phyloP scores from a whole-genome alignment of 305 asterid genomes.

The Nicotiana rustica region DNA sequence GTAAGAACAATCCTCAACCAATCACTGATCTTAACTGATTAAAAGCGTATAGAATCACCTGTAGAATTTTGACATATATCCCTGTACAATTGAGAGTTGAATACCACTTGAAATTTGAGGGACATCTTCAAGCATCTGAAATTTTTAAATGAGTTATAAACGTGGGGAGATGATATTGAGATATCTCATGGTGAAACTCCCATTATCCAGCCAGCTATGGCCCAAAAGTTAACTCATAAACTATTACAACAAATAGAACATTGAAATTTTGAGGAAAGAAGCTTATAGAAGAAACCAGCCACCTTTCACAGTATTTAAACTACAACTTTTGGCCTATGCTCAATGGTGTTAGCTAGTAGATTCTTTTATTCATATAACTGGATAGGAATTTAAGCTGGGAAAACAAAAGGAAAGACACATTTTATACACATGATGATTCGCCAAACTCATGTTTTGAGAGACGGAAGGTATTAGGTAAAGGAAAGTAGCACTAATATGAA shows the following conservation, averaged over 20 bases:
- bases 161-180: slow-evolving; percentile 10
- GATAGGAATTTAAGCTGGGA: slow-evolving; percentile 19
- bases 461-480: slow-evolving; percentile 2
- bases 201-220: background rate
- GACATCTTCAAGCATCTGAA: slow-evolving; percentile 94
- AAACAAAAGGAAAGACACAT: slow-evolving; percentile 21
- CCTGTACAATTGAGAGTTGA: slow-evolving; percentile 96
- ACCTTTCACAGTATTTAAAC: background rate
- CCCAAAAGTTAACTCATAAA: slow-evolving; percentile 22
- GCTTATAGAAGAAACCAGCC: background rate
- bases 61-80: slow-evolving; percentile 94
- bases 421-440: slow-evolving; percentile 1
- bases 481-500: background rate
- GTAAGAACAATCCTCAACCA: slow-evolving; percentile 28
- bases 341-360: slow-evolving; percentile 15
- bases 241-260: slow-evolving; percentile 26
- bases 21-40: slow-evolving; percentile 30
- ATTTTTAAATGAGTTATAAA: slow-evolving; percentile 22
- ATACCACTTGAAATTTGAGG: slow-evolving; percentile 86
- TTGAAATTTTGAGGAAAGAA: background rate
- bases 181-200: slow-evolving; percentile 24
- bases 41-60: slow-evolving; percentile 53
- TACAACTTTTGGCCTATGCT: slow-evolving; percentile 22
- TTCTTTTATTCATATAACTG: background rate
- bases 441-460: background rate